Conservation (phyloP, 179 eudicot genomes). For the Sideroxylon spinosum region DNA sequence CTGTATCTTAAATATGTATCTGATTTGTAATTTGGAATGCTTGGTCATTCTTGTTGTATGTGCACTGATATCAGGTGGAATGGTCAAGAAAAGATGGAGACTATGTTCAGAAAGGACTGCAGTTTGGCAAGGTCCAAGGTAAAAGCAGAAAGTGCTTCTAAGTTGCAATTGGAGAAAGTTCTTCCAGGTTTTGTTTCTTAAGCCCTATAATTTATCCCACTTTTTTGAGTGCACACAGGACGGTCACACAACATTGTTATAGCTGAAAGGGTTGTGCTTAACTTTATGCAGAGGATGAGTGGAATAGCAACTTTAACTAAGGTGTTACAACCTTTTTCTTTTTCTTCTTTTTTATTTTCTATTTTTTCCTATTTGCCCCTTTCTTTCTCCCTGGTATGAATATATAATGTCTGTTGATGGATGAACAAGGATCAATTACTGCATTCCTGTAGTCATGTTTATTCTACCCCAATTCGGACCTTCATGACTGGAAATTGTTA, state of each 20-base stretch:
- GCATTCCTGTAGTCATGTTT: neutral
- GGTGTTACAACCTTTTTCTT: slow-evolving; percentile 34
- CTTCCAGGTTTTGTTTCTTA: neutral
- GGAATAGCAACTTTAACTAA: slow-evolving; percentile 95
- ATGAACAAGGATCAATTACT: neutral
- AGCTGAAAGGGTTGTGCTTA: slow-evolving; percentile 88
- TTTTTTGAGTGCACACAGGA: slow-evolving; percentile 42
- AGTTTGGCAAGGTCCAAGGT: slow-evolving; percentile 91
- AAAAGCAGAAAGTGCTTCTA: slow-evolving; percentile 11
- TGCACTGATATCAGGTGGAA: slow-evolving; percentile 54
- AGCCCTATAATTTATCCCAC: neutral
- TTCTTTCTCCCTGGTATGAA: neutral
- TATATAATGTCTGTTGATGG: neutral
- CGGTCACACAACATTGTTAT: slow-evolving; percentile 80
- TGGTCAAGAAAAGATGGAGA: slow-evolving; percentile 90
- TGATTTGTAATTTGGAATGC: neutral
- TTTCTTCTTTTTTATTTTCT: neutral
- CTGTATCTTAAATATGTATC: neutral
- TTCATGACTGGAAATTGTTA: neutral
- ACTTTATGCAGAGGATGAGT: slow-evolving; percentile 99
- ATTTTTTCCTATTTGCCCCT: too few species aligned
- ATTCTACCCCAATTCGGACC: slow-evolving; percentile 2
- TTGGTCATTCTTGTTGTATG: slow-evolving; percentile 16
- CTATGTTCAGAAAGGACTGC: slow-evolving; percentile 67
- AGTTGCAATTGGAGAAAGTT: neutral